Evolutionary conservation across 805 yeast species (phyloP).

Genomic region (Myxozyma lipomycoides): DNA sequence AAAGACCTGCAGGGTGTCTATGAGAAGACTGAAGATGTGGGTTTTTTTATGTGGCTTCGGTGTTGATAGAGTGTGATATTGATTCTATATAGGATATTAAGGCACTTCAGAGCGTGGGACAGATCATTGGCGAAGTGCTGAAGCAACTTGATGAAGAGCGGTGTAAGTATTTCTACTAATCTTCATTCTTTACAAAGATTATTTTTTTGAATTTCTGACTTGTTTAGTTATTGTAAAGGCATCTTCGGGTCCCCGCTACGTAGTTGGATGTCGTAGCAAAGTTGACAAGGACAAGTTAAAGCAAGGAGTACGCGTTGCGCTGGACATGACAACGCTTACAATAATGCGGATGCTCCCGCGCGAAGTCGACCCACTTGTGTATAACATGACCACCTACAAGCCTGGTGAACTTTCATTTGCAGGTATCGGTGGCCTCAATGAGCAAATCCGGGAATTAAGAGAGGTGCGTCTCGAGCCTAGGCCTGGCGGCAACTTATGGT

Average conservation of each 20-base stretch:
- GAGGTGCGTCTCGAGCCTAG: constrained; percentile 51
- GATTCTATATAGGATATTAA: constrained; percentile 63
- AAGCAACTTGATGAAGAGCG: constrained; percentile 93
- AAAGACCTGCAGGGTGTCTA: constrained; percentile 77
- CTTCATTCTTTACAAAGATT: too few relatives aligned
- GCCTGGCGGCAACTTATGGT: too few relatives aligned
- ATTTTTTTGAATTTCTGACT: constrained; percentile 1
- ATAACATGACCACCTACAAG: constrained; percentile 95
- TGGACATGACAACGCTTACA: constrained; percentile 96
- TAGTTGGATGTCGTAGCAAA: constrained; percentile 94
- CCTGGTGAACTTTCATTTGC: constrained; percentile 96
- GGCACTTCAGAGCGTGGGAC: constrained; percentile 96
- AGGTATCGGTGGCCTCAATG: constrained; percentile 93
- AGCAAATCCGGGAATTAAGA: constrained; percentile 92
- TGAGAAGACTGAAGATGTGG: constrained; percentile 80
- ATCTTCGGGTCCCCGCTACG: constrained; percentile 93
- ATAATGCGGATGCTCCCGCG: constrained; percentile 96
- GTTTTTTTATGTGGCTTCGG: constrained; percentile 6
- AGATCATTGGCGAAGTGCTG: constrained; percentile 92
- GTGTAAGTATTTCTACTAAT: constrained; percentile 36
- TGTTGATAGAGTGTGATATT: background rate
- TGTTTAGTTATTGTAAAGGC: constrained; percentile 75
- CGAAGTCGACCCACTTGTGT: constrained; percentile 96
- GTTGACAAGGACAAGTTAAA: constrained; percentile 76
- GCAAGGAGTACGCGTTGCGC: constrained; percentile 93